Base-by-base conservation (phyloP, 225 moss, liverwort and hornwort species). In the Takakia lepidozioides region DNA sequence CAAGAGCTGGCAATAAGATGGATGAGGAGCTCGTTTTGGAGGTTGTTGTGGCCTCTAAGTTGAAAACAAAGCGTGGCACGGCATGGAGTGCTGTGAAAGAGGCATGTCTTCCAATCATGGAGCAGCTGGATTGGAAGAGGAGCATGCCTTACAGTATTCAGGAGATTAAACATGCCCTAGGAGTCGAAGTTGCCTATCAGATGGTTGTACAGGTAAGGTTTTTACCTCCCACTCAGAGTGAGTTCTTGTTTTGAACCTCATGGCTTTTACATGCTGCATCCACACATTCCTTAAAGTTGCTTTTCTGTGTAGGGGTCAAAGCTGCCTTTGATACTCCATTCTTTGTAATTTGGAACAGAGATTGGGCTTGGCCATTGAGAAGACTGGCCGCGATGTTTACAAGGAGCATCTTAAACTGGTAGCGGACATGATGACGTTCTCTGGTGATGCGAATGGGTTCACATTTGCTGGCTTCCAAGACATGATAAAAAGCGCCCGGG, bases 101-200 rank as follows among this genome's bases (percentile, higher is more conserved):
- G 64, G 87, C 76, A 35, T 87, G 86, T 41, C 50, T 83, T 28
- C 66, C 64, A 39, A 41, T 76, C 15, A 64, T 63, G 64, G 80
- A 78, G 20, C 22, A 54, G 51, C 64, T 95, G 29, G 87, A 95
- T 48, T 95, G 95, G 95, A 57, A 65, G 35, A 60, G 95, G 61
- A 95, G 95, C 54, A 73, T 80, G 61, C 90, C 95, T 10, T 90
- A 90, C 30, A 87, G 87, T 64, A 68, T 90, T 27, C 95, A 98
- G 55, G 90, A 98, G 63, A 68, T 87, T 19, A 70, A 67, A 49
- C 75, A 83, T 54, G 29, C 73, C n/a, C 48, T 87, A 26, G 95
- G 90, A 29, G 64, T 91, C 27, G 95, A 87, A 67, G 78, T 77
- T 48, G 80, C 95, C 17, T 78, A 72, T 19, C 62, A 77, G 30